phyloP scores from a whole-genome alignment of 306 rosid genomes.

The Senna tora region DNA sequence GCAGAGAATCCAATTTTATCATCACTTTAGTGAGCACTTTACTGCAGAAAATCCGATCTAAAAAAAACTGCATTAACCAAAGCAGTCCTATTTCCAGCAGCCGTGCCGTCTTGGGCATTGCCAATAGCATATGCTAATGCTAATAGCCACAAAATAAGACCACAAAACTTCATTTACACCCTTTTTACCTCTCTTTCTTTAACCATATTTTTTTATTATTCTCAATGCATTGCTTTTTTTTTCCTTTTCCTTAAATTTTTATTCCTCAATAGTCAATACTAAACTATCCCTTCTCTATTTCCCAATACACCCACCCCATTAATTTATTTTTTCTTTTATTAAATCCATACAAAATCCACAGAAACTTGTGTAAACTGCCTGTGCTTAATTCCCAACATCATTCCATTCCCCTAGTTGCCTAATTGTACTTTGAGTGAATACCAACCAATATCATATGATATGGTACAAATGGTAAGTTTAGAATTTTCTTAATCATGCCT shows the following conservation, averaged over 20 bases:
- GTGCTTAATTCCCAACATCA: too few species aligned
- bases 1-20: constrained; percentile 30
- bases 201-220: constrained; percentile 29
- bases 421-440: too few species aligned
- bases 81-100: constrained; percentile 58
- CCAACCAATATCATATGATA: too few species aligned
- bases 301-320: constrained; percentile 41
- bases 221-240: not conserved
- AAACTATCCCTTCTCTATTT: constrained; percentile 32
- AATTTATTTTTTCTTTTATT: too few species aligned
- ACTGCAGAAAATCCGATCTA: constrained; percentile 50
- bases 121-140: constrained; percentile 17
- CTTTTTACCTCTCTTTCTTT: constrained; percentile 34
- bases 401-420: too few species aligned
- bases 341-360: too few species aligned
- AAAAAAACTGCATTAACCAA: constrained; percentile 50
- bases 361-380: too few species aligned
- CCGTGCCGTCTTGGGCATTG: constrained; percentile 91
- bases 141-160: constrained; percentile 6
- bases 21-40: constrained; percentile 49
- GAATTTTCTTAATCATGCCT: too few species aligned
- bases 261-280: too few species aligned
- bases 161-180: constrained; percentile 62
- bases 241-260: not conserved
- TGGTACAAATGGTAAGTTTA: too few species aligned